Conservation (phyloP, 2,329 filamentous ascomycete species). For the Hymenotorrendiella dingleyae region DNA sequence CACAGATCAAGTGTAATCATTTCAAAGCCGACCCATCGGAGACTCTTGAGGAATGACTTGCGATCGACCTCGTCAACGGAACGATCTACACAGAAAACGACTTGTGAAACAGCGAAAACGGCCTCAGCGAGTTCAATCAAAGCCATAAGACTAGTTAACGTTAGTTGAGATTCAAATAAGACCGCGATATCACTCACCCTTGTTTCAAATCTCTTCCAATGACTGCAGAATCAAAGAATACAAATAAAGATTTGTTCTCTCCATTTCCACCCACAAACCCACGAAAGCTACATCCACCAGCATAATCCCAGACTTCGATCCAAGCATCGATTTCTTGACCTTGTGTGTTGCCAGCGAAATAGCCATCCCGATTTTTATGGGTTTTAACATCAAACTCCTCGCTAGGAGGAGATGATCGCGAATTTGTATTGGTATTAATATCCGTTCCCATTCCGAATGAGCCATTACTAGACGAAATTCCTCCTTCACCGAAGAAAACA, state of each 20-base stretch:
- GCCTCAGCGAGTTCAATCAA: constrained; percentile 81
- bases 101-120: constrained; percentile 67
- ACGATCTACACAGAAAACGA: constrained; percentile 79
- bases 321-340: constrained; percentile 28
- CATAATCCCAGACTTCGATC: constrained; percentile 57
- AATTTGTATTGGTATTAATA: constrained; percentile 45
- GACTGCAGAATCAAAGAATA: constrained; percentile 76
- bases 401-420: constrained; percentile 30
- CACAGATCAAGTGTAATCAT: constrained; percentile 75
- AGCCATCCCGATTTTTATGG: constrained; percentile 15
- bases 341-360: constrained; percentile 21
- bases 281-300: constrained; percentile 75
- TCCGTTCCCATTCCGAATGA: constrained; percentile 77
- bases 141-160: constrained; percentile 64
- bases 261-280: constrained; percentile 72
- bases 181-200: constrained; percentile 53
- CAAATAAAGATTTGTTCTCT: constrained; percentile 70
- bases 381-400: constrained; percentile 18
- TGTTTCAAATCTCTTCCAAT: constrained; percentile 76
- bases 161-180: constrained; percentile 26
- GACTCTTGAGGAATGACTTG: constrained; percentile 67
- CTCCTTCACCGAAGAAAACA: constrained; percentile 96
- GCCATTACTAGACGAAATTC: constrained; percentile 65
- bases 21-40: constrained; percentile 92
- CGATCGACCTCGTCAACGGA: constrained; percentile 55